A percentile compares a stretch with the other conserved stretches of the same genome.
Conservation (phyloP, 441 rosid genomes). For the Metrosideros polymorpha region DNA sequence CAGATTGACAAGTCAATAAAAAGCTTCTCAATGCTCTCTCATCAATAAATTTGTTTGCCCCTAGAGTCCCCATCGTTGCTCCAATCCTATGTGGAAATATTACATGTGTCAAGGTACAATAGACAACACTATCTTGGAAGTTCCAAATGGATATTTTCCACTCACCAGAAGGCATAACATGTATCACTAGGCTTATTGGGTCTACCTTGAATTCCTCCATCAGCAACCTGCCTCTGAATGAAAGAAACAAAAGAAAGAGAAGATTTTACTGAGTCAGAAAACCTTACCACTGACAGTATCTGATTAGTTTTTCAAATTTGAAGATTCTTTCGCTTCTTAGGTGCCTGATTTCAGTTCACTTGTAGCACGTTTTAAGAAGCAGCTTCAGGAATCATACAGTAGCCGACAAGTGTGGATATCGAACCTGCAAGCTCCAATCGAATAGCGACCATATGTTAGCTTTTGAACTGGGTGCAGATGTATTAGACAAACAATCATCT, state of each 20-base stretch:
- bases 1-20: constrained; percentile 69
- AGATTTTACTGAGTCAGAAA: neutral
- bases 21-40: constrained; percentile 47
- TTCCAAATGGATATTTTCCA: neutral
- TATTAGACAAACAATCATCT: constrained; percentile 44
- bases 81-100: constrained; percentile 52
- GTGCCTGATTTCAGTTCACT: neutral
- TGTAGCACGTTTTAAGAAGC: neutral
- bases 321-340: neutral
- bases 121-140: neutral
- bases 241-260: constrained; percentile 1
- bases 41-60: constrained; percentile 52
- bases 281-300: neutral
- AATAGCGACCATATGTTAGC: constrained; percentile 44
- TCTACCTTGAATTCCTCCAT: constrained; percentile 95
- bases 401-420: neutral
- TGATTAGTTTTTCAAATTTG: neutral
- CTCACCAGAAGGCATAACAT: constrained; percentile 95
- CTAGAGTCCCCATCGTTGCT: constrained; percentile 59
- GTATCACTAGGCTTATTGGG: constrained; percentile 83
- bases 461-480: constrained; percentile 25
- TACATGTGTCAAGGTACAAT: constrained; percentile 1
- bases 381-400: neutral
- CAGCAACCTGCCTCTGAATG: constrained; percentile 67
- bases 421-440: constrained; percentile 76